Evolutionary conservation across 2,329 filamentous ascomycete species (phyloP).

Genomic region (Fusarium sacchari): DNA sequence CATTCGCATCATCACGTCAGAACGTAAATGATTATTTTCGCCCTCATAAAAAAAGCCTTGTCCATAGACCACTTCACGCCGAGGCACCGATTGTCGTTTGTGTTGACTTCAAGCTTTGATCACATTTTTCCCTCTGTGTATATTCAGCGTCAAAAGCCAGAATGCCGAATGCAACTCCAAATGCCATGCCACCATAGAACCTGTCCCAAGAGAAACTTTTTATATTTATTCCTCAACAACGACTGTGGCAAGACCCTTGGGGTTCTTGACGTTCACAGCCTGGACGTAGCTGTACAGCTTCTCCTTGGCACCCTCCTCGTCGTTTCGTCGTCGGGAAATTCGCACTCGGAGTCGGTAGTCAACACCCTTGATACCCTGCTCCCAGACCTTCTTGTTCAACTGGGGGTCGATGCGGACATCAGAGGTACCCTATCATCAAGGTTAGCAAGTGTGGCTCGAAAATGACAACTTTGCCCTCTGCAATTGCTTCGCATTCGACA

Average conservation of each 20-base stretch:
- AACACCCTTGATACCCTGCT: conserved; percentile 98
- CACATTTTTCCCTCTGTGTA: conserved; percentile 52
- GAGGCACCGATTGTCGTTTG: conserved; percentile 42
- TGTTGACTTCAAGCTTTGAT: conserved; percentile 46
- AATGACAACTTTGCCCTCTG: conserved; percentile 8
- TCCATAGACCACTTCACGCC: conserved; percentile 43
- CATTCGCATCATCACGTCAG: conserved; percentile 36
- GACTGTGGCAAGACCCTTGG: conserved; percentile 95
- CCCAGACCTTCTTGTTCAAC: conserved; percentile 99
- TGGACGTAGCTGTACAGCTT: conserved; percentile 99
- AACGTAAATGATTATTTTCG: conserved; percentile 39
- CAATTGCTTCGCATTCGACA: conserved; percentile 21
- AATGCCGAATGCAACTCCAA: conserved; percentile 59
- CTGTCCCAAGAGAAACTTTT: conserved; percentile 53
- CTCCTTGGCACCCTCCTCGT: conserved; percentile 99
- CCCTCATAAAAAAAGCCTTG: conserved; percentile 34
- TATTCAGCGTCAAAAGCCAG: conserved; percentile 56
- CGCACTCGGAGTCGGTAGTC: conserved; percentile 96
- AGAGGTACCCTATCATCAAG: conserved; percentile 77
- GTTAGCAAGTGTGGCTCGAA: conserved; percentile 32
- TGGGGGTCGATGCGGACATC: conserved; percentile 98
- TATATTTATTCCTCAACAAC: conserved; percentile 78
- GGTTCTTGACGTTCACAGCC: conserved; percentile 99
- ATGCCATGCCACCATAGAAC: conserved; percentile 58
- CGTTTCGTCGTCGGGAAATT: conserved; percentile 99